Conservation (phyloP, 768 basidiomycete species). For the Gymnopilus dilepis region DNA sequence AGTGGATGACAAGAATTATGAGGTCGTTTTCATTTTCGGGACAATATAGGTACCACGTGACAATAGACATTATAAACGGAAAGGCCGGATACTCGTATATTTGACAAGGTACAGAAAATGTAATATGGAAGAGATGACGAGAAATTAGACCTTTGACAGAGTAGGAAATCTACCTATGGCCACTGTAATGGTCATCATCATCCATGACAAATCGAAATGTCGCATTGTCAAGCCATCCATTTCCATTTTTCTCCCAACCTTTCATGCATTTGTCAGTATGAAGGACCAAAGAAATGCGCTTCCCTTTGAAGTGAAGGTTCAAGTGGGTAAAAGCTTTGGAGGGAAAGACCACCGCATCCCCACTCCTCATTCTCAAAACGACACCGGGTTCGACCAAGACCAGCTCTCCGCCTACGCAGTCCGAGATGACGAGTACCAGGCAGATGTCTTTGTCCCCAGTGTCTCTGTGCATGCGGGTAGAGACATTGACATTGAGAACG, state of each 20-base stretch:
- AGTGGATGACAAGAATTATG: no score
- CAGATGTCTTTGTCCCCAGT: constrained; percentile 20
- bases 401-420: constrained; percentile 25
- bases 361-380: constrained; percentile 14
- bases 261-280: constrained; percentile 21
- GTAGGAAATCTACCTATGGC: no score
- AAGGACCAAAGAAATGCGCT: constrained; percentile 28
- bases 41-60: no score
- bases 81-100: no score
- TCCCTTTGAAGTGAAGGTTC: constrained; percentile 28
- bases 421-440: constrained; percentile 10
- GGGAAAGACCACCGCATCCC: constrained; percentile 23
- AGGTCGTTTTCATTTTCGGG: no score
- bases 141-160: no score
- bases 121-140: no score
- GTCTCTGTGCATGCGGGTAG: constrained; percentile 20
- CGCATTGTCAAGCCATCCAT: constrained; percentile 15
- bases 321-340: constrained; percentile 26
- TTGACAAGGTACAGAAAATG: no score
- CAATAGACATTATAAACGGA: no score
- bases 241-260: constrained; percentile 5
- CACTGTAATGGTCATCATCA: not conserved
- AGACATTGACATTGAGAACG: constrained; percentile 26
- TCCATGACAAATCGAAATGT: not conserved
- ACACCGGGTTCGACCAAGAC: constrained; percentile 25